Evolutionary conservation across 1,284 basidiomycete genomes (phyloP), one percentile per base, ranked within the genome.

Genomic region (Moniliella sp.): DNA sequence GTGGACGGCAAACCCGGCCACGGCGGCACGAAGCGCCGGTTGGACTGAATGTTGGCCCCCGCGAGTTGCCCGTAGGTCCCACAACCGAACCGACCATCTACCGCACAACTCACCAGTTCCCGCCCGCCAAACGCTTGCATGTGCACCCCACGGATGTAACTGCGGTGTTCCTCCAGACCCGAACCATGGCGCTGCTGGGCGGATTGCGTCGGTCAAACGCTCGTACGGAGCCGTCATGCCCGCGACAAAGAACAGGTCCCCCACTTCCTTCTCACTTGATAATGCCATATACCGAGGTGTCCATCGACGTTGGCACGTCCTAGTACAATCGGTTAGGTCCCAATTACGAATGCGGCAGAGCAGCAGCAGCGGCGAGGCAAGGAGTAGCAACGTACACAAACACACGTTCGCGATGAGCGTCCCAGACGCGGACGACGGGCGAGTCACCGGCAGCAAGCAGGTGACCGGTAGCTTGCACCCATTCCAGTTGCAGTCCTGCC

Each of bases 41-140:
- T 32, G 4, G 84, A 78, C 27, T 74, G 66, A 1, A 71, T 69
- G 48, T 77, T 72, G 23, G 74, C 61, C 17, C 76, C 68, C 66
- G 78, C 27, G 71, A 70, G 35, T 74, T 67, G 4, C 71, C 69
- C 91, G 74, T 25, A 82, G 67, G 60, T 99, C 91, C 78, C 86
- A 97, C 18, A 94, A 63, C 43, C 79, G 76, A 25, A 93, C 76
- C 83, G n/a, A n/a, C 91, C 91, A 50, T 82, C 78, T 57, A 82
- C 64, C 53, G 86, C 93, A 39, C 13, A 30, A 25, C 14, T 9
- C 26, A 9, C 11, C 21, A 30, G 71, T 50, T 88, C 80, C 11
- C 70, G 68, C 13, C 69, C 65, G 4, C 72, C 66, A 2, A 69
- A 72, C 7, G 76, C 73, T 63, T 93, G 79, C 66, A 84, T 77